Evolutionary conservation across 2,329 filamentous ascomycete genomes (phyloP).

Genomic region (Colletotrichum australisinense): DNA sequence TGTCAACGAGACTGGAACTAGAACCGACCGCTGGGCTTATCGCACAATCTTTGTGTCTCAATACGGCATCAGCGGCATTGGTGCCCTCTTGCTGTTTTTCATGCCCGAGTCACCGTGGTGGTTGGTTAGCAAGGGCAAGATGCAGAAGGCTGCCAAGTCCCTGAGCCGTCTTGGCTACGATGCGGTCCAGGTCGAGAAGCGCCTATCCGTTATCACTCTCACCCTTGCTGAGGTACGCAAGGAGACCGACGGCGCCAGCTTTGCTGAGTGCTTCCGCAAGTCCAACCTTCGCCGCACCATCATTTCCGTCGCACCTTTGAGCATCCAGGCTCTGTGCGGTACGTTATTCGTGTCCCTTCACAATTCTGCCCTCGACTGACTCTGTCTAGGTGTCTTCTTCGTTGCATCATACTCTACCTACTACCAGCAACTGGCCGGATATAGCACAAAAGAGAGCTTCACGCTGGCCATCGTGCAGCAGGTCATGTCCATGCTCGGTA

Average conservation of each 20-base stretch:
- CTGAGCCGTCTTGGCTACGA: conserved; percentile 45
- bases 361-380: background rate
- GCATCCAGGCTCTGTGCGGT: conserved; percentile 49
- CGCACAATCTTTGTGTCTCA: conserved; percentile 35
- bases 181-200: conserved; percentile 42
- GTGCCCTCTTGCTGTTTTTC: conserved; percentile 21
- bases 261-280: conserved; percentile 52
- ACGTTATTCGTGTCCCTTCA: conserved; percentile 45
- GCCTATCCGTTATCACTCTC: conserved; percentile 43
- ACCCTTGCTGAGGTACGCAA: conserved; percentile 47
- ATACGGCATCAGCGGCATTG: conserved; percentile 32
- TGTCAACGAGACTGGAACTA: conserved; percentile 43
- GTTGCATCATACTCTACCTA: conserved; percentile 48
- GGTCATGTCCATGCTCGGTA: conserved; percentile 42
- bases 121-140: conserved; percentile 46
- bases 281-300: conserved; percentile 53
- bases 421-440: conserved; percentile 55
- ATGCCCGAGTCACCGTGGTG: conserved; percentile 58
- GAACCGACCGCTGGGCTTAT: conserved; percentile 47
- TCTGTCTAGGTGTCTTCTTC: background rate
- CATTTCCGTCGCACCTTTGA: conserved; percentile 49
- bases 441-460: conserved; percentile 47
- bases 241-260: conserved; percentile 51
- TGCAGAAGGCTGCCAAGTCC: conserved; percentile 32
- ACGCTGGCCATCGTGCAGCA: conserved; percentile 47